Percentiles rank a stretch among this genome's conserved stretches.
phyloP scores from a whole-genome alignment of 2,329 filamentous ascomycete genomes.

The Cladosporium sp. region DNA sequence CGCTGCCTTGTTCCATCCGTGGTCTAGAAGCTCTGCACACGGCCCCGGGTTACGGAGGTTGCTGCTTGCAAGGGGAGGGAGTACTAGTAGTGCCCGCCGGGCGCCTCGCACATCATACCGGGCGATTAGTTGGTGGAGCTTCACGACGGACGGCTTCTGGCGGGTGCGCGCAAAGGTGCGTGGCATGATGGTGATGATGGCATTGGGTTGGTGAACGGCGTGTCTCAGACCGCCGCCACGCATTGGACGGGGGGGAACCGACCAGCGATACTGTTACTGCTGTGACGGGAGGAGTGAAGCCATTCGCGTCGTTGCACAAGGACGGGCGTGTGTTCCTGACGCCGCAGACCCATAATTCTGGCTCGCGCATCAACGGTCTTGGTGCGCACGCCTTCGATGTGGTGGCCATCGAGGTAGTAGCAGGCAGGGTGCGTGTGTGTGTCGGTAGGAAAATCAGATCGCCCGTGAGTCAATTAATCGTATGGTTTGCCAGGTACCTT shows the following conservation, averaged over 20 bases:
- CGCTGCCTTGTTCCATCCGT: background rate
- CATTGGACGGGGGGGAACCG: background rate
- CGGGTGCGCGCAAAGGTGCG: no score
- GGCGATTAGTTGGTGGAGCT: background rate
- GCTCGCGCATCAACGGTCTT: constrained; percentile 10
- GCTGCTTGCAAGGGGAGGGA: no score
- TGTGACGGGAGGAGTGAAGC: background rate
- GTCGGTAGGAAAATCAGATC: background rate
- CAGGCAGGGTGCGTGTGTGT: no score
- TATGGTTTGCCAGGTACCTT: background rate
- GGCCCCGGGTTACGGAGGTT: no score
- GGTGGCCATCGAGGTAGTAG: constrained; percentile 11
- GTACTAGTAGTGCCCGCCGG: constrained; percentile 1
- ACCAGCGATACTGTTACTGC: constrained; percentile 2
- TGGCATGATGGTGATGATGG: background rate
- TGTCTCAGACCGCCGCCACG: constrained; percentile 2
- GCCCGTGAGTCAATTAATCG: constrained; percentile 10
- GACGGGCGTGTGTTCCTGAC: constrained; percentile 3
- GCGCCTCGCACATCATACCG: constrained; percentile 1
- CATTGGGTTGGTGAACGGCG: constrained; percentile 3
- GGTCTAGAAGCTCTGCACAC: constrained; percentile 7
- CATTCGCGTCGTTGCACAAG: background rate
- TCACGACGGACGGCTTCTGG: background rate
- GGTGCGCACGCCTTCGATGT: constrained; percentile 7
- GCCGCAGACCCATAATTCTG: constrained; percentile 6